phyloP scores from a whole-genome alignment of 768 basidiomycete genomes.

The Mycena vulgaris region DNA sequence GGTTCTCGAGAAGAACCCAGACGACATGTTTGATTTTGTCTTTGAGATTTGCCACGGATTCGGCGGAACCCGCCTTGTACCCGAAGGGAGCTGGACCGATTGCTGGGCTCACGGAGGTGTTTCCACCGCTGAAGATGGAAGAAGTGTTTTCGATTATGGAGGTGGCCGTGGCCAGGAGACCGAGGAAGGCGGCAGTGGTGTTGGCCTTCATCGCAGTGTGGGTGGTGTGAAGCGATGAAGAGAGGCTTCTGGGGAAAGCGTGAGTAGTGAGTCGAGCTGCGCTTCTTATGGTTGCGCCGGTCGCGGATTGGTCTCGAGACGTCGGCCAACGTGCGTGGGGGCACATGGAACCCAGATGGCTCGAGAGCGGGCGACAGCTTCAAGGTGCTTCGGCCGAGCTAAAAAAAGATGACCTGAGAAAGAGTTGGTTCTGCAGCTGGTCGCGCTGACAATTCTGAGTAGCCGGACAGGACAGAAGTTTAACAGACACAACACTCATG shows the following conservation, averaged over 20 bases:
- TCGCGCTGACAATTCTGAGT: background rate
- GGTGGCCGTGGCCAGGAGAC: slow-evolving; percentile 35
- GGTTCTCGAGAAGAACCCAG: slow-evolving; percentile 47
- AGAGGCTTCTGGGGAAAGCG: background rate
- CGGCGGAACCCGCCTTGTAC: slow-evolving; percentile 35
- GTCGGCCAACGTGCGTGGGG: slow-evolving; percentile 27
- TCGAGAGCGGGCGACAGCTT: slow-evolving; percentile 2
- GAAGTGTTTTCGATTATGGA: slow-evolving; percentile 26
- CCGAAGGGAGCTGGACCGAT: slow-evolving; percentile 34
- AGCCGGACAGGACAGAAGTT: background rate
- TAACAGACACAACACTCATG: background rate
- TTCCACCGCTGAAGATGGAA: slow-evolving; percentile 4
- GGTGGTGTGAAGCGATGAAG: background rate
- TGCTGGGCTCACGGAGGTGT: background rate
- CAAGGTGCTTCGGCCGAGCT: background rate
- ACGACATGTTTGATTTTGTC: slow-evolving; percentile 46
- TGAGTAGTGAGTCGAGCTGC: background rate
- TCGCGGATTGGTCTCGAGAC: background rate
- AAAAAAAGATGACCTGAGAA: background rate
- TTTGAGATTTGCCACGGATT: slow-evolving; percentile 39
- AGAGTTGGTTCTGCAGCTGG: no score
- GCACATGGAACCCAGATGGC: slow-evolving; percentile 30
- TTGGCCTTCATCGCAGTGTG: slow-evolving; percentile 36
- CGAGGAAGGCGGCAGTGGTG: slow-evolving; percentile 33
- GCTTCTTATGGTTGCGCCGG: slow-evolving; percentile 3